phyloP scores from a whole-genome alignment of 192 early-diverging fungal genomes.

The Coemansia pectinata region DNA sequence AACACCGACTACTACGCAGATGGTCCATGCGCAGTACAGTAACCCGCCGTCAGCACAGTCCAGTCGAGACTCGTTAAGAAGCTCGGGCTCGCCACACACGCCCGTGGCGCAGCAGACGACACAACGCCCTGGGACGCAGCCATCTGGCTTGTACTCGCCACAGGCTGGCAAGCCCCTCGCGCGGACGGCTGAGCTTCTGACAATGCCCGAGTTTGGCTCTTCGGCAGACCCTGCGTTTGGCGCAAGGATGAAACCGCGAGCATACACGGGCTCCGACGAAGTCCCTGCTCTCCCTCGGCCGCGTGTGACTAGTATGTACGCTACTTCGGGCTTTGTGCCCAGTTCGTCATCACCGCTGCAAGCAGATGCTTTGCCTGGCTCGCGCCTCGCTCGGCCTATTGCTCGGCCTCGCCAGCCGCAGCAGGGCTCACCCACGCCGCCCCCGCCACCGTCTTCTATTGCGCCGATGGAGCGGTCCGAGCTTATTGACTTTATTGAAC shows the following conservation, averaged over 20 bases:
- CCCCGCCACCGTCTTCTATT: conserved; percentile 6
- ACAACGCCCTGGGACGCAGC: not conserved
- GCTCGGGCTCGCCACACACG: not conserved
- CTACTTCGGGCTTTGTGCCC: conserved; percentile 10
- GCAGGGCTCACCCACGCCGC: conserved; percentile 11
- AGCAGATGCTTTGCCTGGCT: conserved; percentile 1
- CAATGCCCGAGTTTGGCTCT: not conserved
- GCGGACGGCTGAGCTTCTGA: not conserved
- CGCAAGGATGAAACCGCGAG: conserved; percentile 34
- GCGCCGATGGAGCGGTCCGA: conserved; percentile 24
- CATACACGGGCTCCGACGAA: conserved; percentile 26
- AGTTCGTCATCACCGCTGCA: conserved; percentile 3
- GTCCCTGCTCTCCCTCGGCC: conserved; percentile 5
- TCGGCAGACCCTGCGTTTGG: not conserved
- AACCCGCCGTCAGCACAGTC: conserved; percentile 15
- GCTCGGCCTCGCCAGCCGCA: conserved; percentile 14
- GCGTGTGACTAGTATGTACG: conserved; percentile 45
- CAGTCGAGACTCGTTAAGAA: conserved; percentile 27
- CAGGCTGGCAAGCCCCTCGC: not conserved
- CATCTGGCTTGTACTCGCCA: conserved; percentile 3
- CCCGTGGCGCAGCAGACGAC: not conserved
- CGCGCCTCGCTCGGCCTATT: conserved; percentile 9
- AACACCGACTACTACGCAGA: conserved; percentile 27
- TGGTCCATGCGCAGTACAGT: conserved; percentile 9
- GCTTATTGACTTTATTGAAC: conserved; percentile 54